Conservation (phyloP, 495 filamentous ascomycete genomes). For the Hyaloscypha bicolor region DNA sequence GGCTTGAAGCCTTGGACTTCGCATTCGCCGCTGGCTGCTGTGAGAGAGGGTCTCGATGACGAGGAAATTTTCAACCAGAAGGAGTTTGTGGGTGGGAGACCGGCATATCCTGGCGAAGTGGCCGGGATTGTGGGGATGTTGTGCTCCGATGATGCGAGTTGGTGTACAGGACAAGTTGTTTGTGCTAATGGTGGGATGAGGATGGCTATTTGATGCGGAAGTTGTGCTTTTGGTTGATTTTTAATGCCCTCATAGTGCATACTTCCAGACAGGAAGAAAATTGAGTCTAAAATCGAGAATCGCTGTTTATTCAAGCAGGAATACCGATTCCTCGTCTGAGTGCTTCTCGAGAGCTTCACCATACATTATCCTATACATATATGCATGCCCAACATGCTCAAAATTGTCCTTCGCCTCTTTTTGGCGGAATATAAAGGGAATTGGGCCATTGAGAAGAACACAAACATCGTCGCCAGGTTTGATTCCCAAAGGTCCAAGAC, state of each 20-base stretch:
- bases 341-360: no score
- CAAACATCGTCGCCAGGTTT: no score
- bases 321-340: no score
- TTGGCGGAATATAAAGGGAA: no score
- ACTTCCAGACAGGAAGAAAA: not conserved
- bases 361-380: no score
- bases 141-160: conserved; percentile 69
- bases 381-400: no score
- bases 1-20: conserved; percentile 57
- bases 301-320: no score
- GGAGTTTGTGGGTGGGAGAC: conserved; percentile 66
- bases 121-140: conserved; percentile 87
- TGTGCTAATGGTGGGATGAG: conserved; percentile 85
- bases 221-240: not conserved
- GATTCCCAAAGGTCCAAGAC: no score
- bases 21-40: conserved; percentile 64
- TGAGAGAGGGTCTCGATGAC: conserved; percentile 57
- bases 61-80: conserved; percentile 61
- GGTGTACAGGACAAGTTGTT: conserved; percentile 84
- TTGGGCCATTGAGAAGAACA: no score
- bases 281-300: no score
- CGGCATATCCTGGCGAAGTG: conserved; percentile 74
- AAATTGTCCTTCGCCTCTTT: no score
- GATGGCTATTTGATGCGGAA: conserved; percentile 39
- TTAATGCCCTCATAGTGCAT: not conserved